Percentiles rank a stretch among this genome's conserved stretches.
These are phyloP conservation scores for Xylariaceae sp. DNA, from an alignment of 2,329 filamentous ascomycete species.

Conservation along the genomic window DNA sequence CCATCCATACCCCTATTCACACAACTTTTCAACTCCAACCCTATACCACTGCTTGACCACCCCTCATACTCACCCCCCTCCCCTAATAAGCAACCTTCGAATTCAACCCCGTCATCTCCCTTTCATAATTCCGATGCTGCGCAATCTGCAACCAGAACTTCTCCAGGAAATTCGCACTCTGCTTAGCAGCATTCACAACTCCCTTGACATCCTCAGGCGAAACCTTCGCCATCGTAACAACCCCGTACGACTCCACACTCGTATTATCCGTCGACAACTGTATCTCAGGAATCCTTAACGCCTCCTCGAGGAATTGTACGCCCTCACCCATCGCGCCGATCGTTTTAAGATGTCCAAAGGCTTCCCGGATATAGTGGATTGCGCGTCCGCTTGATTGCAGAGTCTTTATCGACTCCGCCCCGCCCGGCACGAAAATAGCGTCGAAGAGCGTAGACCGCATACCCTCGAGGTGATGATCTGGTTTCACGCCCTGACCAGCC, in stretches of 20 bases:
- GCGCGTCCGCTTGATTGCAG: conserved; percentile 67
- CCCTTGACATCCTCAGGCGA: conserved; percentile 56
- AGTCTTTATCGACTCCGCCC: conserved; percentile 55
- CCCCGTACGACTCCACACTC: conserved; percentile 66
- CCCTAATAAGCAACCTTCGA: conserved; percentile 60
- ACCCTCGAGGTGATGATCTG: conserved; percentile 75
- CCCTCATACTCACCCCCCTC: not conserved
- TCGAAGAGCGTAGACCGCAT: conserved; percentile 79
- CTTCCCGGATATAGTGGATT: conserved; percentile 71
- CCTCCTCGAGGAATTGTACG: conserved; percentile 54
- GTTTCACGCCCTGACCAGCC: conserved; percentile 50
- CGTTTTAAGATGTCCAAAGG: conserved; percentile 75
- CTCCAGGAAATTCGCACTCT: conserved; percentile 63
- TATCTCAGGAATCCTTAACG: conserved; percentile 41
- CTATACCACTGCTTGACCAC: too few relatives aligned
- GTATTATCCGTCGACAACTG: conserved; percentile 40
- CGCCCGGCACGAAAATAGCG: conserved; percentile 70
- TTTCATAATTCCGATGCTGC: conserved; percentile 66
- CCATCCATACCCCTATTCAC: not conserved
- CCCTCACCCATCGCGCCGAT: conserved; percentile 72
- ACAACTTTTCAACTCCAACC: not conserved
- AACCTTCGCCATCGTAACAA: conserved; percentile 59
- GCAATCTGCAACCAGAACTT: conserved; percentile 65
- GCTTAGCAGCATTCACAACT: conserved; percentile 58
- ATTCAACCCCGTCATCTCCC: conserved; percentile 67